phyloP scores from a whole-genome alignment of 345 rosid genomes.

The Brassica napus region Da-Ae NC_063450.1:6871501-6872000 shows the following conservation, averaged over 20 bases:
- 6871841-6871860: not conserved
- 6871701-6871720: not conserved
- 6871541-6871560: conserved; percentile 41
- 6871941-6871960: not conserved
- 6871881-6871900: not conserved
- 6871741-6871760: conserved; percentile 10
- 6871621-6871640: conserved; percentile 31
- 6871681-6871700: not conserved
- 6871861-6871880: conserved; percentile 24
- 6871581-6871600: conserved; percentile 51
- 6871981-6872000: no score
- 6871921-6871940: not conserved
- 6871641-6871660: conserved; percentile 12
- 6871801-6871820: not conserved
- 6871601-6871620: conserved; percentile 12
- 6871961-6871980: no score
- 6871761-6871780: conserved; percentile 23
- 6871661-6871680: not conserved
- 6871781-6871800: conserved; percentile 31
- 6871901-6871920: not conserved
- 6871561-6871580: conserved; percentile 67
- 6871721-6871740: not conserved
- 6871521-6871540: conserved; percentile 42
- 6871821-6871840: conserved; percentile 5
- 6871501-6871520: conserved; percentile 71